These are phyloP conservation scores for Trichoderma parareesei DNA, from an alignment of 495 filamentous ascomycete genomes.

Conservation along the genomic window DNA sequence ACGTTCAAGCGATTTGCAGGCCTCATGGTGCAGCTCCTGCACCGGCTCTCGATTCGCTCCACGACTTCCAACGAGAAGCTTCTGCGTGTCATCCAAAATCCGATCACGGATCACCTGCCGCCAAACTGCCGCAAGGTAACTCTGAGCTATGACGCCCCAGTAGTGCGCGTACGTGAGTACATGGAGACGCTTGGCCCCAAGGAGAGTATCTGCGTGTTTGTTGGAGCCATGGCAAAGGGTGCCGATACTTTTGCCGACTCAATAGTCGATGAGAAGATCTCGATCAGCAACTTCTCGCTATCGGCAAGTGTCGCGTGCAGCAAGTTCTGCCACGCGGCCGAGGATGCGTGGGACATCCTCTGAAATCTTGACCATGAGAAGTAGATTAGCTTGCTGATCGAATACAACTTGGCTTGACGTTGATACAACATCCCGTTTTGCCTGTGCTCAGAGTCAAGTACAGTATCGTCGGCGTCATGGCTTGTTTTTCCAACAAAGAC, in stretches of 20 bases:
- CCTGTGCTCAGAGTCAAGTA: conserved; percentile 28
- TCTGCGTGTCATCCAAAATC: conserved; percentile 93
- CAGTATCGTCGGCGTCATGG: conserved; percentile 49
- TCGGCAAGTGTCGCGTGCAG: conserved; percentile 96
- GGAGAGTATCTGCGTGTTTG: conserved; percentile 94
- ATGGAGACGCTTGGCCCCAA: conserved; percentile 65
- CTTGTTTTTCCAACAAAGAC: conserved; percentile 78
- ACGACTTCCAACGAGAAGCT: conserved; percentile 95
- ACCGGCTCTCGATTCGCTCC: conserved; percentile 90
- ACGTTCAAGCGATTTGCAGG: conserved; percentile 99
- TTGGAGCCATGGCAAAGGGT: conserved; percentile 97
- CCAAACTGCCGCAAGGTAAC: conserved; percentile 97
- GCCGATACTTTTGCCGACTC: conserved; percentile 89
- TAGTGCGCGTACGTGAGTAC: conserved; percentile 84
- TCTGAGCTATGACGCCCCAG: conserved; percentile 79
- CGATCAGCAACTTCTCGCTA: conserved; percentile 95
- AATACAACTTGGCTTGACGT: not conserved
- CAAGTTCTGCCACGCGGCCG: conserved; percentile 97
- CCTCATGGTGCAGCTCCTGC: conserved; percentile 97
- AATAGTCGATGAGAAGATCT: conserved; percentile 93
- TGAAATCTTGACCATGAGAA: conserved; percentile 30
- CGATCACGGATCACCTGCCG: conserved; percentile 91
- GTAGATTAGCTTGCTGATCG: conserved; percentile 1
- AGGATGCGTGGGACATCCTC: conserved; percentile 92
- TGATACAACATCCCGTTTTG: conserved; percentile 42